Evolutionary conservation across 2,329 filamentous ascomycete species (phyloP).

Genomic region (Calonectria hawksworthii): DNA sequence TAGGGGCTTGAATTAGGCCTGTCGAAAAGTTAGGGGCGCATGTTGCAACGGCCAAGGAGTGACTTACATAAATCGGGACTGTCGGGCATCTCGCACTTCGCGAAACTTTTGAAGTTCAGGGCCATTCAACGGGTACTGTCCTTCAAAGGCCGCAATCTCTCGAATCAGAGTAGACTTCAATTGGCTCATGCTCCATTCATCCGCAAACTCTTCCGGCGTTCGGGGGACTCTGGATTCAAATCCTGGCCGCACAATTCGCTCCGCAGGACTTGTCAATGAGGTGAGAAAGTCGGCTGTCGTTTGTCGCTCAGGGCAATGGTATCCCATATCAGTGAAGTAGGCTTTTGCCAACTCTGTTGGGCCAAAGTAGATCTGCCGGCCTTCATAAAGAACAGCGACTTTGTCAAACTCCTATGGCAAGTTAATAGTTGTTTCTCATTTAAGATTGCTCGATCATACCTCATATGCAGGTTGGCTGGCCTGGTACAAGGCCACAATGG

Average conservation of each 20-base stretch:
- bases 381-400: constrained; percentile 75
- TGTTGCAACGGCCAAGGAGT: background rate
- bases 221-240: constrained; percentile 48
- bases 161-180: constrained; percentile 4
- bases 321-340: constrained; percentile 74
- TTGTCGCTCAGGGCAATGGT: constrained; percentile 70
- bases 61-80: constrained; percentile 31
- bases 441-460: background rate
- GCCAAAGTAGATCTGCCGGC: constrained; percentile 76
- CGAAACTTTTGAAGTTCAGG: constrained; percentile 23
- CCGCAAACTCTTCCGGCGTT: constrained; percentile 53
- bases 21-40: background rate
- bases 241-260: constrained; percentile 48
- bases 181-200: constrained; percentile 48
- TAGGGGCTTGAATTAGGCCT: constrained; percentile 53
- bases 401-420: constrained; percentile 72
- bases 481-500: constrained; percentile 65
- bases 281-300: constrained; percentile 76
- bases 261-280: constrained; percentile 57
- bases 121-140: constrained; percentile 15
- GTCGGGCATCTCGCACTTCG: constrained; percentile 26
- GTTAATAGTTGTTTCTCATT: background rate
- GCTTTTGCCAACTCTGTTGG: constrained; percentile 65
- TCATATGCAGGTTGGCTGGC: constrained; percentile 68
- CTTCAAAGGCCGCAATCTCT: constrained; percentile 22